Conservation (phyloP, 257 asterid genomes). For the Phtheirospermum japonicum region DNA sequence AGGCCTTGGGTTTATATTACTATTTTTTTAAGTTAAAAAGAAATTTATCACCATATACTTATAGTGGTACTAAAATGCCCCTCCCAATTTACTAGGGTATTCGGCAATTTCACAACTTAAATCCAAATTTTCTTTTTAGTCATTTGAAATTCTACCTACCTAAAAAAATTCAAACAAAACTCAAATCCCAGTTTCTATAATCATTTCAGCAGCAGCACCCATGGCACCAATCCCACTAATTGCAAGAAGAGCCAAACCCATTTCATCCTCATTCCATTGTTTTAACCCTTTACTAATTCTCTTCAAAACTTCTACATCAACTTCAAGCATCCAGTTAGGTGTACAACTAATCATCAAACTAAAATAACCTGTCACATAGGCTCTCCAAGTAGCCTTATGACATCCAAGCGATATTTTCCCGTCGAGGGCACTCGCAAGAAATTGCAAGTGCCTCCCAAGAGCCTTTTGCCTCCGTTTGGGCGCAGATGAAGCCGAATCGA, state of each 20-base stretch:
- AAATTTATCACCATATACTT: too few species aligned
- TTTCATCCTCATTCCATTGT: constrained; percentile 71
- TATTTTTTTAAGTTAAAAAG: too few species aligned
- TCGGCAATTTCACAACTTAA: too few species aligned
- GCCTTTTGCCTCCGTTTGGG: constrained; percentile 49
- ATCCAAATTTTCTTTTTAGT: too few species aligned
- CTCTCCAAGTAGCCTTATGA: constrained; percentile 79
- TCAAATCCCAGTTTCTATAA: constrained; percentile 37
- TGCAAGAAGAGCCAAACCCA: constrained; percentile 72
- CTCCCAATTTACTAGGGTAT: too few species aligned
- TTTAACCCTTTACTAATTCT: constrained; percentile 68
- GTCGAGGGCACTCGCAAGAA: constrained; percentile 68
- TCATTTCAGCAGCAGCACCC: constrained; percentile 81
- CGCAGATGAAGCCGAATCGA: constrained; percentile 55
- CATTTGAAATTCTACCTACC: too few species aligned
- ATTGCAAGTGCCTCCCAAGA: constrained; percentile 63
- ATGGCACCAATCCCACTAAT: constrained; percentile 71
- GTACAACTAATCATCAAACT: constrained; percentile 71
- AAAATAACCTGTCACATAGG: constrained; percentile 66
- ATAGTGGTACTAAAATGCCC: too few species aligned
- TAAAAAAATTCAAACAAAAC: neutral
- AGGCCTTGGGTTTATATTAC: too few species aligned
- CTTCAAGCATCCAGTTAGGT: constrained; percentile 72
- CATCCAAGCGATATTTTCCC: constrained; percentile 80
- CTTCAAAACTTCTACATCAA: constrained; percentile 56